phyloP scores from a whole-genome alignment of 495 filamentous ascomycete species.

The Mycothermus thermophilus region DNA sequence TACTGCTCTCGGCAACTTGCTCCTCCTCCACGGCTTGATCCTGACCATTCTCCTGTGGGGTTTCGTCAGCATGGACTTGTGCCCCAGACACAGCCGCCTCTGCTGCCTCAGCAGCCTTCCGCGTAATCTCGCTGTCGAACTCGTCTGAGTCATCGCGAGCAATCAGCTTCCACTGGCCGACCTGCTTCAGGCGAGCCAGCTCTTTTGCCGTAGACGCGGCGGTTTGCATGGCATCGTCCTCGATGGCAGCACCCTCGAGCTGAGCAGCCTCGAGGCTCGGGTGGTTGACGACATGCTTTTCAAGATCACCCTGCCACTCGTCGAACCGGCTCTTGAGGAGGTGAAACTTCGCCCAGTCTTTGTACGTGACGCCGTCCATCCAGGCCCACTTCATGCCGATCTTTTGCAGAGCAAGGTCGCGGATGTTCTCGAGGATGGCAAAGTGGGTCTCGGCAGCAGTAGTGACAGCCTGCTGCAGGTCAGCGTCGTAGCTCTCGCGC shows the following conservation, averaged over 20 bases:
- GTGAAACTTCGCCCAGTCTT: slow-evolving; percentile 90
- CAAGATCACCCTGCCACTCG: slow-evolving; percentile 72
- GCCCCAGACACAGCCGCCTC: slow-evolving; percentile 15
- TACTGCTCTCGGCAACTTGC: too few species aligned
- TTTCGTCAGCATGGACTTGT: slow-evolving; percentile 6
- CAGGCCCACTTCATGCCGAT: slow-evolving; percentile 97
- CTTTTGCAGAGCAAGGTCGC: slow-evolving; percentile 81
- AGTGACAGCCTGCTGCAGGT: slow-evolving; percentile 53
- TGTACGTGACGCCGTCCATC: slow-evolving; percentile 90
- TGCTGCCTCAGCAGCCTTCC: slow-evolving; percentile 29
- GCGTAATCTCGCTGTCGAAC: slow-evolving; percentile 42
- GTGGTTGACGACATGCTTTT: slow-evolving; percentile 56
- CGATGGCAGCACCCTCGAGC: slow-evolving; percentile 50
- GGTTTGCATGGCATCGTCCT: slow-evolving; percentile 62
- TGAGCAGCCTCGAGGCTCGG: slow-evolving; percentile 57
- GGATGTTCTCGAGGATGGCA: slow-evolving; percentile 66
- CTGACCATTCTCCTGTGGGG: too few species aligned
- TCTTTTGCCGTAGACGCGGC: slow-evolving; percentile 76
- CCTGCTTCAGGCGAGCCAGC: slow-evolving; percentile 67
- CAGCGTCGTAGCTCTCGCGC: slow-evolving; percentile 58
- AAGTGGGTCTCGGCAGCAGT: slow-evolving; percentile 71
- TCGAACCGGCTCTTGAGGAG: slow-evolving; percentile 68
- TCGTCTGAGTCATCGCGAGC: slow-evolving; percentile 63
- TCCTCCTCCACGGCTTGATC: too few species aligned
- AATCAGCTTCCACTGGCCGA: slow-evolving; percentile 72